phyloP scores from a whole-genome alignment of 1,284 basidiomycete genomes.

The Amylostereum areolatum region DNA sequence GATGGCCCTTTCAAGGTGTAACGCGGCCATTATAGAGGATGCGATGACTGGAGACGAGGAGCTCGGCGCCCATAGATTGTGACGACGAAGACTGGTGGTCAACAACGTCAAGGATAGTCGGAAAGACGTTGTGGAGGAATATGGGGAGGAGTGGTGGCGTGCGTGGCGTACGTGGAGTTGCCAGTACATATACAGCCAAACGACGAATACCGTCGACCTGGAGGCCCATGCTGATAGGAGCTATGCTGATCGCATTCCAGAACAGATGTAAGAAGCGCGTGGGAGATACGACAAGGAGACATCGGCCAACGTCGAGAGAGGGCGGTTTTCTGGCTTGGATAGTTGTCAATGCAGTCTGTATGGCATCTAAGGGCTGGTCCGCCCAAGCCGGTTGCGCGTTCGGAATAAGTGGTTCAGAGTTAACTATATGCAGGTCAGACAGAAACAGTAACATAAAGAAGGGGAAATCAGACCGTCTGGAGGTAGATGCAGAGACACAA shows the following conservation, averaged over 20 bases:
- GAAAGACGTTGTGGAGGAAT: constrained; percentile 61
- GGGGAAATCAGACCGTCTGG: constrained; percentile 26
- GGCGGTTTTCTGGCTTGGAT: constrained; percentile 57
- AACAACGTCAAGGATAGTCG: constrained; percentile 47
- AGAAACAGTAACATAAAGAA: not conserved
- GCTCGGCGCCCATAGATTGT: constrained; percentile 50
- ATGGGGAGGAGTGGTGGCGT: constrained; percentile 64
- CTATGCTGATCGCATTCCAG: constrained; percentile 53
- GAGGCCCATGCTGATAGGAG: constrained; percentile 37
- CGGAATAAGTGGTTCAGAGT: constrained; percentile 5
- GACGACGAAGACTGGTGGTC: constrained; percentile 48
- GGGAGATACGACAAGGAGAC: constrained; percentile 48
- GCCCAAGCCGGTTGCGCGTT: constrained; percentile 21
- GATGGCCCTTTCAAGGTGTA: constrained; percentile 66
- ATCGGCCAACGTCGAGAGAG: constrained; percentile 56
- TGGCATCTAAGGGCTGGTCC: constrained; percentile 43
- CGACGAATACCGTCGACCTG: constrained; percentile 55
- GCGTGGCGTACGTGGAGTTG: constrained; percentile 42
- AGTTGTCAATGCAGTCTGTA: constrained; percentile 47
- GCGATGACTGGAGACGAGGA: constrained; percentile 56
- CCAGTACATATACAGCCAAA: constrained; percentile 58
- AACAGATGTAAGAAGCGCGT: constrained; percentile 54
- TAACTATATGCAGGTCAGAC: not conserved
- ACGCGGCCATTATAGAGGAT: constrained; percentile 54
- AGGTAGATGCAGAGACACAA: constrained; percentile 35